These are phyloP conservation scores for Pleurozium schreberi DNA, from an alignment of 225 moss, liverwort and hornwort species.

Conservation along the genomic window DNA sequence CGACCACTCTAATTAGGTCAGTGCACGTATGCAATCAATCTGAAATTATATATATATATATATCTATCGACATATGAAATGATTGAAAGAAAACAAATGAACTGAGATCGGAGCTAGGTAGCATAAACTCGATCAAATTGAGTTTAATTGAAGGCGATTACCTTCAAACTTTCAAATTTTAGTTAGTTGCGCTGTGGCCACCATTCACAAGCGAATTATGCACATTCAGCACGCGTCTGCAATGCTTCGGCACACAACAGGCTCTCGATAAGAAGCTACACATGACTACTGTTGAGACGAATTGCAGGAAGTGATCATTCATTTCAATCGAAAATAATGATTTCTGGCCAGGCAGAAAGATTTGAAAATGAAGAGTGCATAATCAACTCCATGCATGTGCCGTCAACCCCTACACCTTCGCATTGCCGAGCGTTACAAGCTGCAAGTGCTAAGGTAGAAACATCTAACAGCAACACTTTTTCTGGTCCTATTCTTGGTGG, in stretches of 20 bases:
- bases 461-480: neutral
- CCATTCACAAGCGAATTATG: neutral
- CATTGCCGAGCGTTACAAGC: neutral
- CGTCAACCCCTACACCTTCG: neutral
- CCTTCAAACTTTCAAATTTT: neutral
- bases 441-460: neutral
- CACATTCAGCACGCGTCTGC: neutral
- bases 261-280: neutral
- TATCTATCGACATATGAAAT: no score
- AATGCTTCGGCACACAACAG: neutral
- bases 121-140: neutral
- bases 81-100: neutral
- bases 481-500: neutral
- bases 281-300: neutral
- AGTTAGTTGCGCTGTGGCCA: neutral
- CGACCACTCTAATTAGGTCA: neutral
- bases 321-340: neutral
- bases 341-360: neutral
- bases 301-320: neutral
- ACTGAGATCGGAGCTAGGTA: neutral
- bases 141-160: neutral
- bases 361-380: neutral
- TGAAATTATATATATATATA: no score
- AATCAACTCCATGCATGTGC: neutral
- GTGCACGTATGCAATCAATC: neutral